Conservation (phyloP, 1,284 basidiomycete genomes). For the Ceratobasidium sp. region DNA sequence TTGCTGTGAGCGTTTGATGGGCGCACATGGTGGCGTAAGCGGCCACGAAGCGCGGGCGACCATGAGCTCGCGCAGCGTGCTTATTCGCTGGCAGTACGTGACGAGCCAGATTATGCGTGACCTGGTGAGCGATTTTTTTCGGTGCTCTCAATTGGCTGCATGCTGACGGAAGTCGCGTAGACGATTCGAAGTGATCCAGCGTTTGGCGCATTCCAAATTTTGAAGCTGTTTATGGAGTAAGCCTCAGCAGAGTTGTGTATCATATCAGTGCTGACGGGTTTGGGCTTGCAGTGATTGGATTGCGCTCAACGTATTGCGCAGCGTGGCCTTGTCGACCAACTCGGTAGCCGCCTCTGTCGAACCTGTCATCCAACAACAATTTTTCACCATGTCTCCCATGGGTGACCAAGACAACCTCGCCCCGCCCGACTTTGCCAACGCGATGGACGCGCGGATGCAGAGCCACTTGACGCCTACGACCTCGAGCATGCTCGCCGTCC, state of each 20-base stretch:
- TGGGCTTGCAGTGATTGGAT: constrained; percentile 75
- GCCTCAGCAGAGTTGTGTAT: constrained; percentile 50
- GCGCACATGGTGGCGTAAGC: constrained; percentile 53
- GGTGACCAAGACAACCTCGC: constrained; percentile 65
- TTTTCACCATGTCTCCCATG: constrained; percentile 80
- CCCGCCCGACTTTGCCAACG: constrained; percentile 36
- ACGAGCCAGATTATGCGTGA: constrained; percentile 89
- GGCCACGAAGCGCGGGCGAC: constrained; percentile 72
- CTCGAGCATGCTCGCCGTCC: constrained; percentile 82
- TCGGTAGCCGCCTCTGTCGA: constrained; percentile 88
- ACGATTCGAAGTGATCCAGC: constrained; percentile 88
- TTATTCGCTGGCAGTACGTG: constrained; percentile 89
- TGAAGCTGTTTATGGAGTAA: constrained; percentile 86
- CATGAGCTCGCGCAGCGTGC: constrained; percentile 83
- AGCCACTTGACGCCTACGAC: constrained; percentile 69
- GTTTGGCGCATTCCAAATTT: constrained; percentile 86
- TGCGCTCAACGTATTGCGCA: constrained; percentile 81
- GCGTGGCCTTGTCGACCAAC: constrained; percentile 83
- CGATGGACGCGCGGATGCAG: constrained; percentile 42
- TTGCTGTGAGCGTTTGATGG: constrained; percentile 82
- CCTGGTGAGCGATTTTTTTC: constrained; percentile 61
- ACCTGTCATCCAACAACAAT: constrained; percentile 85
- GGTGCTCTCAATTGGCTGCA: constrained; percentile 22
- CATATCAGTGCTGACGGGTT: constrained; percentile 24
- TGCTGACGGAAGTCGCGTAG: constrained; percentile 52